Conservation (phyloP, 2,329 filamentous ascomycete genomes). For the Mycosphaerella sp. region DNA sequence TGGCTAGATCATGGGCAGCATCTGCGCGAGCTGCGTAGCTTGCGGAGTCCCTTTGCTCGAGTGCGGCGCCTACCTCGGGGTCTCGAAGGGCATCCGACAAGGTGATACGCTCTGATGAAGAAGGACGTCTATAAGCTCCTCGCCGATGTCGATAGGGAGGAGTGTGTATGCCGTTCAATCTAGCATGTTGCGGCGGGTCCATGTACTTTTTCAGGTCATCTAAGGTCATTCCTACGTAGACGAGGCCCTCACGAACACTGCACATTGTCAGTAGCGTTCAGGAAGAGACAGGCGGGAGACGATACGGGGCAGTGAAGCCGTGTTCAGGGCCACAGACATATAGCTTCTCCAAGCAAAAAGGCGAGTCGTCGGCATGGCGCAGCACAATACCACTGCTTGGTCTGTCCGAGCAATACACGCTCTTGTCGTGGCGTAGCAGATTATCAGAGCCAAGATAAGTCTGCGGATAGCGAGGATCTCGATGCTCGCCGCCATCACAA, state of each 20-base stretch:
- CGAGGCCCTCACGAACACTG: slow-evolving; percentile 83
- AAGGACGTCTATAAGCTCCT: slow-evolving; percentile 13
- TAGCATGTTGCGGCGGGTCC: slow-evolving; percentile 28
- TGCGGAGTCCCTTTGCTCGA: slow-evolving; percentile 8
- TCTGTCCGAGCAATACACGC: slow-evolving; percentile 86
- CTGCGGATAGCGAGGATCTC: slow-evolving; percentile 40
- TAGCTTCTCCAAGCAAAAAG: slow-evolving; percentile 78
- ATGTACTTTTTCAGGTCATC: slow-evolving; percentile 60
- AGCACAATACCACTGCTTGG: slow-evolving; percentile 82
- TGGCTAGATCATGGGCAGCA: slow-evolving; percentile 16
- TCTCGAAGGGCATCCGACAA: slow-evolving; percentile 31
- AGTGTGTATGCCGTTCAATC: slow-evolving; percentile 23
- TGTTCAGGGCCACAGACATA: slow-evolving; percentile 77
- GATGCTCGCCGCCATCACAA: slow-evolving; percentile 73
- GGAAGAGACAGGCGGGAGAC: slow-evolving; percentile 4
- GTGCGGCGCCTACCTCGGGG: slow-evolving; percentile 26
- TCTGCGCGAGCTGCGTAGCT: slow-evolving; percentile 18
- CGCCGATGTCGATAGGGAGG: slow-evolving; percentile 25
- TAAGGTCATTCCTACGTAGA: slow-evolving; percentile 82
- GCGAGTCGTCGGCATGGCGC: slow-evolving; percentile 69
- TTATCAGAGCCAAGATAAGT: slow-evolving; percentile 68
- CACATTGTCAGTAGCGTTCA: slow-evolving; percentile 31
- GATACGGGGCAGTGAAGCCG: slow-evolving; percentile 78
- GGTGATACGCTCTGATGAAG: slow-evolving; percentile 28
- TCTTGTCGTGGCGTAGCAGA: slow-evolving; percentile 72